phyloP scores from a whole-genome alignment of 2,329 filamentous ascomycete genomes.

The Hypoxylon rubiginosum region DNA sequence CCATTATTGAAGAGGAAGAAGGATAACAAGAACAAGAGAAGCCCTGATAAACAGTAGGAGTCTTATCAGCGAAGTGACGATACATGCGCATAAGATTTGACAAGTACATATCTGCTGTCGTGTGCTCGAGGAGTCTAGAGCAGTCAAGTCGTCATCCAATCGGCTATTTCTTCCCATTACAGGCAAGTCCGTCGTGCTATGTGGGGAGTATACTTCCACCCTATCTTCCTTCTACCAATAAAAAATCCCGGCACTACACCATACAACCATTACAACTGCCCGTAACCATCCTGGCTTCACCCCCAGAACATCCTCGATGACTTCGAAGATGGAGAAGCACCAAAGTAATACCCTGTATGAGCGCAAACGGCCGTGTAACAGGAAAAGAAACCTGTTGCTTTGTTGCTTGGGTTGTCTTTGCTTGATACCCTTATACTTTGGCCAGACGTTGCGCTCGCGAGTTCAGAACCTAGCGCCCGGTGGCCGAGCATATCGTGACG shows the following conservation, averaged over 20 bases:
- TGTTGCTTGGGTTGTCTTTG: constrained; percentile 21
- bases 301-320: neutral
- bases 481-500: neutral
- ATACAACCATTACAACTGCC: neutral
- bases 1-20: too few relatives aligned
- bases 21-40: too few relatives aligned
- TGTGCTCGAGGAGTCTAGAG: too few relatives aligned
- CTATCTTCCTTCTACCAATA: neutral
- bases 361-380: constrained; percentile 5
- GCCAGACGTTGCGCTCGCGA: constrained; percentile 11
- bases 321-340: constrained; percentile 29
- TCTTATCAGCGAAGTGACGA: too few relatives aligned
- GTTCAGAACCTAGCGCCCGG: neutral
- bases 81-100: too few relatives aligned
- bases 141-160: constrained; percentile 23
- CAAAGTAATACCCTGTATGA: constrained; percentile 3
- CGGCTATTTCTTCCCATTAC: constrained; percentile 22
- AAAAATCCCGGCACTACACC: neutral
- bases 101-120: too few relatives aligned
- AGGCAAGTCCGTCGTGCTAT: constrained; percentile 20
- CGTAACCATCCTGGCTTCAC: neutral
- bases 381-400: constrained; percentile 15
- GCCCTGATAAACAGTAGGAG: too few relatives aligned
- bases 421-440: constrained; percentile 19
- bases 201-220: neutral